These are phyloP conservation scores for Rhizopogon vinicolor DNA, from an alignment of 768 basidiomycete species.

Conservation along the genomic window DNA sequence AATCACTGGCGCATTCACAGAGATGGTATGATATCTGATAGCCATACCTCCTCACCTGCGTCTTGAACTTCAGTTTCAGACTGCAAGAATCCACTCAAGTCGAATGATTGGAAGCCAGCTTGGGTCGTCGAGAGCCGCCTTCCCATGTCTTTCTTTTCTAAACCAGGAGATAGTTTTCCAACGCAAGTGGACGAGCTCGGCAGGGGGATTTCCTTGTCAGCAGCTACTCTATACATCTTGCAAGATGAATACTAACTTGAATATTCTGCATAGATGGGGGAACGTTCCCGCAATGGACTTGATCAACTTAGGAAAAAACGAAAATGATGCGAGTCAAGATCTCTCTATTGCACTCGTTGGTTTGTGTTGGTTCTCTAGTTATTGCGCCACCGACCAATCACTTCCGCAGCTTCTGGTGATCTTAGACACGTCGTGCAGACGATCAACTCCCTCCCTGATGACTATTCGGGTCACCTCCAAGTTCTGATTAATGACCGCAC, in stretches of 20 bases:
- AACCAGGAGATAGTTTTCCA: conserved; percentile 6
- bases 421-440: conserved; percentile 40
- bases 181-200: conserved; percentile 19
- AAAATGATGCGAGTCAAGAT: conserved; percentile 10
- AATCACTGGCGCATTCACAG: conserved; percentile 38
- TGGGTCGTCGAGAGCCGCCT: conserved; percentile 18
- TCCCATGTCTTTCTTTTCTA: conserved; percentile 15
- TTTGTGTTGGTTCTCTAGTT: conserved; percentile 1
- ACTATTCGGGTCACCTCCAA: conserved; percentile 35
- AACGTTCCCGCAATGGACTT: conserved; percentile 32
- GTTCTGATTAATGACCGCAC: conserved; percentile 40
- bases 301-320: conserved; percentile 21
- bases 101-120: conserved; percentile 13
- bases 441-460: conserved; percentile 35
- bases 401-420: conserved; percentile 45
- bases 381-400: neutral
- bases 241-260: neutral
- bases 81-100: conserved; percentile 20
- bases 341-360: conserved; percentile 22
- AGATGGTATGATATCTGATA: conserved; percentile 16
- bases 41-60: neutral
- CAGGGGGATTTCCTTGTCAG: conserved; percentile 22
- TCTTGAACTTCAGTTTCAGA: conserved; percentile 7
- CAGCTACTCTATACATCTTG: neutral
- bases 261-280: conserved; percentile 21